phyloP scores from a whole-genome alignment of 352 stramenopile species.

The Albugo laibachii region DNA sequence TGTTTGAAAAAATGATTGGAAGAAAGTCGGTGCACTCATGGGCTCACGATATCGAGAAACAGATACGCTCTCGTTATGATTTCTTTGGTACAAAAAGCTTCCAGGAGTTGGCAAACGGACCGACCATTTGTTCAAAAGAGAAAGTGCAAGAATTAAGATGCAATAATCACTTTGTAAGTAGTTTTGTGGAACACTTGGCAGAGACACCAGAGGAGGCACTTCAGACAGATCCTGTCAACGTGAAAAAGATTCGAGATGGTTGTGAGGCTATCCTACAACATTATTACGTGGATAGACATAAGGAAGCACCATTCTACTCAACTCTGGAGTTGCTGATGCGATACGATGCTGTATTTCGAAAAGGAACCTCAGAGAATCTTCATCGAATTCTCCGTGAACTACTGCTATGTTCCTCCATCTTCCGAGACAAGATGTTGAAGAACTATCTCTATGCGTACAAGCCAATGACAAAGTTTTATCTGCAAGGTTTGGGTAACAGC shows the following conservation, averaged over 20 bases:
- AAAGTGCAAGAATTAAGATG: too few species aligned
- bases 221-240: too few species aligned
- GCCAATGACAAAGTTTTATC: constrained; percentile 51
- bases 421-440: constrained; percentile 56
- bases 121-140: too few species aligned
- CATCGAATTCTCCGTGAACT: constrained; percentile 58
- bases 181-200: too few species aligned
- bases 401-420: constrained; percentile 34
- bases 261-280: constrained; percentile 22
- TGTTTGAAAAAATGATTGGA: too few species aligned
- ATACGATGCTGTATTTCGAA: constrained; percentile 48
- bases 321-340: constrained; percentile 29
- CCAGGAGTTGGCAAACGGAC: too few species aligned
- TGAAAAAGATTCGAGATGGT: constrained; percentile 32
- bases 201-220: too few species aligned
- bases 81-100: too few species aligned
- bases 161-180: too few species aligned
- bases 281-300: neutral
- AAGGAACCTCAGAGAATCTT: constrained; percentile 26
- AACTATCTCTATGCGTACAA: constrained; percentile 47
- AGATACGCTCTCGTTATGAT: too few species aligned
- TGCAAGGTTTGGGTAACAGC: constrained; percentile 60
- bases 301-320: constrained; percentile 6
- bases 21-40: too few species aligned
- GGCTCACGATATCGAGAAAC: too few species aligned